Conservation (phyloP, 31 red algal genomes). For the Asparagopsis taxiformis region DNA sequence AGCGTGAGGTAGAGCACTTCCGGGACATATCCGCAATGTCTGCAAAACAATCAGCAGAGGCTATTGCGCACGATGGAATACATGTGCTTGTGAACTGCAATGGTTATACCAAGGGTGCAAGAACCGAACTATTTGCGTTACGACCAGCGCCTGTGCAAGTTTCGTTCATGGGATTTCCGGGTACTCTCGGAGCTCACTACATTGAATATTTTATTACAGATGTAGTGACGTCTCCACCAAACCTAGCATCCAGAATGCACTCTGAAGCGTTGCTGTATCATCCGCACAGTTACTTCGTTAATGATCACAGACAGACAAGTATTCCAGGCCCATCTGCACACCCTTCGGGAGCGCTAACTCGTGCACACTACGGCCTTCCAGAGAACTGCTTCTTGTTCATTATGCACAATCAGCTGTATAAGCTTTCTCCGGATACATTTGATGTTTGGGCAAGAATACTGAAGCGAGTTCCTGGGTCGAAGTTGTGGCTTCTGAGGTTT, state of each 20-base stretch:
- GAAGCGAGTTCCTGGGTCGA: conserved; percentile 57
- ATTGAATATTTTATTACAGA: conserved; percentile 84
- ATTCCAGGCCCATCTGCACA: conserved; percentile 27
- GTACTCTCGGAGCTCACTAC: no score
- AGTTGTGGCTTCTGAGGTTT: conserved; percentile 82
- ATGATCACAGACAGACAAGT: conserved; percentile 72
- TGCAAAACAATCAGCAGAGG: conserved; percentile 67
- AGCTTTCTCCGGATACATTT: conserved; percentile 68
- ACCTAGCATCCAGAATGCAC: conserved; percentile 46
- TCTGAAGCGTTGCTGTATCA: conserved; percentile 72
- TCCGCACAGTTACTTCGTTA: conserved; percentile 85
- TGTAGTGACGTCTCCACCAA: conserved; percentile 68
- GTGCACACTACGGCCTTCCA: conserved; percentile 70
- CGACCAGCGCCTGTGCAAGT: conserved; percentile 85
- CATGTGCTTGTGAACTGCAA: conserved; percentile 85
- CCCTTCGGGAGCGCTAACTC: conserved; percentile 40
- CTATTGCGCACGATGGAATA: conserved; percentile 79
- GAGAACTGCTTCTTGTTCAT: conserved; percentile 70
- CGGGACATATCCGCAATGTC: conserved; percentile 85
- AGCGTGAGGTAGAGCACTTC: conserved; percentile 79
- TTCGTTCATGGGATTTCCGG: no score
- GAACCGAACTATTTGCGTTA: conserved; percentile 83
- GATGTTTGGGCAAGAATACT: conserved; percentile 75
- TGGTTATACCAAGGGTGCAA: no score
- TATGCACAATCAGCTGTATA: conserved; percentile 82